Base-by-base conservation (phyloP, 1,139 yeast genomes). In the Kurtzmaniella quercitrusa region DNA sequence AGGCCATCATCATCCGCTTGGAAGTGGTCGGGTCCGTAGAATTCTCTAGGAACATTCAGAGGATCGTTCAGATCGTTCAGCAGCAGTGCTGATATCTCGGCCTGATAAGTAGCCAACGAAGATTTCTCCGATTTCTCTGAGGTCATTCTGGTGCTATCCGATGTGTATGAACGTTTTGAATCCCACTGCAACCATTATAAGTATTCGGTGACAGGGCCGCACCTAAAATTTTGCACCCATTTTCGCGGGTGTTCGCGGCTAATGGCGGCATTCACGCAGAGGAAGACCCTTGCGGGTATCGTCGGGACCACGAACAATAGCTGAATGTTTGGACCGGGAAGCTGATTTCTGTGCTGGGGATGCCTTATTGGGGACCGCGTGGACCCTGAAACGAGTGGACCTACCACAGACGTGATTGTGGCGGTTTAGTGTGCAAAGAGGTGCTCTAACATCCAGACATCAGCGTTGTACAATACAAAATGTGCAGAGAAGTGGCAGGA, bases 141-240 rank as follows among this genome's bases (percentile, higher is more conserved):
- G 5, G 31, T 11, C 31, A 27, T 27, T 21, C 23, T 21, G 8
- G 8, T 8, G 23, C 4, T 21, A 21, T 21, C 8, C 8, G 23
- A 21, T 21, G 23, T 21, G 23, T 4, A 21, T n/a, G n/a, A 21
- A 5, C 8, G 23, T 4, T 21, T 21, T 21, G 4, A 21, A 21
- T 21, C 8, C 23, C 12, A 7, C 14, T 31, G 36, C 36, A 31
- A 16, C 36, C 36, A 31, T 14, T 31, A 14, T 31, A 31, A 31
- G 36, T 31, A 31, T 5, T 8, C 18, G 16, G 11, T 31, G 16
- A 14, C 8, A n/a, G 18, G 16, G 11, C 16, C 36, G 36, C 16
- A 15, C 18, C 18, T 12, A 31, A 31, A 31, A 31, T 36, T 36
- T 36, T 36, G 38, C 38, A 36, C 38, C 38, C 38, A 36, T 19